A percentile compares a stretch with the other conserved stretches of the same genome.
These are phyloP conservation scores for Reutealis trisperma DNA, from an alignment of 345 rosid species.

Conservation along the genomic window DNA sequence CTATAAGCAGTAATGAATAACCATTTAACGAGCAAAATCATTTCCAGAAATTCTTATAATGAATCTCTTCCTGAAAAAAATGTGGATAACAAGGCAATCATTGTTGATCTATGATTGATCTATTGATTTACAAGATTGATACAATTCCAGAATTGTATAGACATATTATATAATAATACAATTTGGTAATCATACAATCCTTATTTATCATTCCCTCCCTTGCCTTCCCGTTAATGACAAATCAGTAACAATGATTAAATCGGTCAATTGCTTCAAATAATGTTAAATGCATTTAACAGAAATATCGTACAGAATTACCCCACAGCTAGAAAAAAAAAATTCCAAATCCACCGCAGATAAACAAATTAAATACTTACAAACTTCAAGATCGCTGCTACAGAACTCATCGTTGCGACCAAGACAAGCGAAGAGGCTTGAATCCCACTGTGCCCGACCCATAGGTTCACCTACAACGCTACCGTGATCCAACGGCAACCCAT, in stretches of 20 bases:
- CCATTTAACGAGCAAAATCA: background rate
- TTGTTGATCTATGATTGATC: background rate
- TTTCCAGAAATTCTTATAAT: background rate
- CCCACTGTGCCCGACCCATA: slow-evolving; percentile 71
- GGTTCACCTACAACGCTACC: slow-evolving; percentile 95
- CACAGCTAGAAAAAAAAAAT: background rate
- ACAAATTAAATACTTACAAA: slow-evolving; percentile 56
- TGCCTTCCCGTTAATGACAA: background rate
- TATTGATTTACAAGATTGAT: background rate
- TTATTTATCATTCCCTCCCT: slow-evolving; percentile 6
- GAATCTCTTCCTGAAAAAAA: background rate
- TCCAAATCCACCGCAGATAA: background rate
- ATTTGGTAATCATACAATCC: background rate
- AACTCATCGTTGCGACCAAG: slow-evolving; percentile 90
- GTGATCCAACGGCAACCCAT: slow-evolving; percentile 71
- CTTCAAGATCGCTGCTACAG: slow-evolving; percentile 99
- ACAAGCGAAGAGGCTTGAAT: slow-evolving; percentile 66
- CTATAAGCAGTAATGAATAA: background rate
- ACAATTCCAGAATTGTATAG: background rate
- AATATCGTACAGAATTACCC: background rate
- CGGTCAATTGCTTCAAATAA: background rate
- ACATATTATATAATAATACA: too few relatives aligned
- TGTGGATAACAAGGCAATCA: background rate
- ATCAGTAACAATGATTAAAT: background rate
- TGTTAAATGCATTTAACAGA: background rate